phyloP scores from a whole-genome alignment of 2,329 filamentous ascomycete species.

The Penicillium sp. region DNA sequence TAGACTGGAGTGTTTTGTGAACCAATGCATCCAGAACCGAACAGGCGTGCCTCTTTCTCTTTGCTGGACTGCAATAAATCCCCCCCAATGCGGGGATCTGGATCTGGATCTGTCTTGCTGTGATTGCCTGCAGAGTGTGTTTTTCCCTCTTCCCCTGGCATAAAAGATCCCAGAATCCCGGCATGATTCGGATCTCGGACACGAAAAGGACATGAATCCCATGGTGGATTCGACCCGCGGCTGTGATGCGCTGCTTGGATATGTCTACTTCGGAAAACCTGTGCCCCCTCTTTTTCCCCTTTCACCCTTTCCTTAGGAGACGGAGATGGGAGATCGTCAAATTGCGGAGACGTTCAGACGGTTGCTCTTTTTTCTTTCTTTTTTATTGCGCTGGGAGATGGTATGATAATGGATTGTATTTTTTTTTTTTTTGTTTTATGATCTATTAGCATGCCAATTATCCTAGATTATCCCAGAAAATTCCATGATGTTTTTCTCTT shows the following conservation, averaged over 20 bases:
- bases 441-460: not conserved
- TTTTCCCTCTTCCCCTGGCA: slow-evolving; percentile 13
- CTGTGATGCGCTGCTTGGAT: slow-evolving; percentile 11
- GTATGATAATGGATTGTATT: not conserved
- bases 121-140: slow-evolving; percentile 11
- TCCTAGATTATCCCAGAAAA: not conserved
- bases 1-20: slow-evolving; percentile 14
- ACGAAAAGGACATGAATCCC: slow-evolving; percentile 12
- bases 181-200: slow-evolving; percentile 6
- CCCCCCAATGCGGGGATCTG: not conserved
- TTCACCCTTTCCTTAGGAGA: slow-evolving; percentile 2
- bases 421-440: not conserved
- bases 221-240: slow-evolving; percentile 15
- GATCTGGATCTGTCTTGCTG: slow-evolving; percentile 9
- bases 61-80: slow-evolving; percentile 14
- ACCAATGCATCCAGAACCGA: slow-evolving; percentile 18
- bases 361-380: slow-evolving; percentile 1
- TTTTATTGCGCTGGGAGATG: not conserved
- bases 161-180: slow-evolving; percentile 11
- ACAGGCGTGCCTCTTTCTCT: slow-evolving; percentile 20
- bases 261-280: slow-evolving; percentile 4
- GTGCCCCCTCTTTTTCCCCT: not conserved
- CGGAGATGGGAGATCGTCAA: slow-evolving; percentile 4
- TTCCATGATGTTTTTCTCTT: not conserved
- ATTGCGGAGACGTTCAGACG: slow-evolving; percentile 3